Evolutionary conservation across 495 filamentous ascomycete species (phyloP), one percentile per base, ranked within the genome.

Genomic region (Penicillium chermesinum): DNA sequence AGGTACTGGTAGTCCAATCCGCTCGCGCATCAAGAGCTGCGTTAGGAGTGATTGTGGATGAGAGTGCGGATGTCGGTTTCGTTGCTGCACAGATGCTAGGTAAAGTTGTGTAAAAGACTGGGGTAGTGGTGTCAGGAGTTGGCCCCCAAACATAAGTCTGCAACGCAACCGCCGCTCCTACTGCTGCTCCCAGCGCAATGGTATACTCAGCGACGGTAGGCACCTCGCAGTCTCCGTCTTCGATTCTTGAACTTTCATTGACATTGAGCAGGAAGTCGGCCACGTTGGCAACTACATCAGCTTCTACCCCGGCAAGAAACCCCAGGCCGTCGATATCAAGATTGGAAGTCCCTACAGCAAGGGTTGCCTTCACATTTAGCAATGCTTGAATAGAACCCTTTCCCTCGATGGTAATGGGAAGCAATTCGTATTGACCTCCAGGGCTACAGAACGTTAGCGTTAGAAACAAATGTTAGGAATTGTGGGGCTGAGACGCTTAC

Each of bases 351-450:
- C 42, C 43, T 17, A 76, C 13, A 32, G 66, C 54, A 35, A 80
- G 50, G 2, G 30, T 46, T n/a, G 38, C 32, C 30, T 40, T 25
- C 1, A 49, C 19, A 14, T 30, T 71, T 1, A 82, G 59, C 9
- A 72, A 43, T 0, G 71, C 79, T 3, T 62, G 60, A 4, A 73
- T 52, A 8, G 66, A 66, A 3, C 63, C 64, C 14, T 64, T 62
- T 21, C 60, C 66, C 46, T 63, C 51, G 12, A 80, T 60, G 2
- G 63, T 72, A 10, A 80, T 71, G 3, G 79, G 78, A 12, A 82
- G 69, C 45, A 82, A 80, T 49, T 80, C 76, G 53, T 76, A 80
- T n/a, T 67, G 48, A 20, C 65, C 79, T 30, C 76, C 76, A 40
- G 72, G 72, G 35, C 74, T 77, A 38, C 2, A 7, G 2, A 13